Evolutionary conservation across 106 monocot species (phyloP).

Genomic region (Dioscorea dumetorum): DNA sequence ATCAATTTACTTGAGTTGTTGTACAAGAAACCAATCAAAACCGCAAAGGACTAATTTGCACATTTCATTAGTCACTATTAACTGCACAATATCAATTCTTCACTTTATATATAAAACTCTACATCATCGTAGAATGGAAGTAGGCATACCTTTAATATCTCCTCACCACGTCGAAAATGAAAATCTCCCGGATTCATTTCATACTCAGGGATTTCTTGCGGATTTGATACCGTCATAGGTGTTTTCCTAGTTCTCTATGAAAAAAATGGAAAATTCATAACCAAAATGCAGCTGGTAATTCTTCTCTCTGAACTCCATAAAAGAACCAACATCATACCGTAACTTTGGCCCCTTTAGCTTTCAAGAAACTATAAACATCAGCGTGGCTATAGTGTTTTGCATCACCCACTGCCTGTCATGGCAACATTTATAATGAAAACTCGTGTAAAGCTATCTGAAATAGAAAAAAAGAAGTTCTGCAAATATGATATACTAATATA

Average conservation of each 20-base stretch:
- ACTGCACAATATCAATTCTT: too few relatives aligned
- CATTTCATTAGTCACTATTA: too few relatives aligned
- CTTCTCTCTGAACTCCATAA: background rate
- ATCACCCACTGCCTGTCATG: slow-evolving; percentile 64
- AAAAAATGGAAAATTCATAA: background rate
- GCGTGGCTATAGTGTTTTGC: slow-evolving; percentile 66
- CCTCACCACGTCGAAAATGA: slow-evolving; percentile 55
- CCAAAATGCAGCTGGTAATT: background rate
- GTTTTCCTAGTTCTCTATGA: slow-evolving; percentile 63
- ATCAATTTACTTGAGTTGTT: too few relatives aligned
- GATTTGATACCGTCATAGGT: slow-evolving; percentile 78
- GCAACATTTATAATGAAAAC: background rate
- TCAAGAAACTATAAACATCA: slow-evolving; percentile 62
- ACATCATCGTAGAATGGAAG: background rate
- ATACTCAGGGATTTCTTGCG: slow-evolving; percentile 72
- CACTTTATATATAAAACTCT: background rate
- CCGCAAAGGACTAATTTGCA: too few relatives aligned
- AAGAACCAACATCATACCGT: slow-evolving; percentile 27
- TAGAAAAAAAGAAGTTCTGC: too few relatives aligned
- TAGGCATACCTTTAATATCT: slow-evolving; percentile 29
- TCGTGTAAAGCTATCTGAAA: too few relatives aligned
- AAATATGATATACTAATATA: too few relatives aligned
- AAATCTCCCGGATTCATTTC: slow-evolving; percentile 74
- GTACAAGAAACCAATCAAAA: too few relatives aligned
- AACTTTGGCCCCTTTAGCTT: slow-evolving; percentile 65